Percentiles rank a stretch among this genome's conserved stretches.
Evolutionary conservation across 768 basidiomycete species (phyloP).

Genomic region (Serendipita sp.): DNA sequence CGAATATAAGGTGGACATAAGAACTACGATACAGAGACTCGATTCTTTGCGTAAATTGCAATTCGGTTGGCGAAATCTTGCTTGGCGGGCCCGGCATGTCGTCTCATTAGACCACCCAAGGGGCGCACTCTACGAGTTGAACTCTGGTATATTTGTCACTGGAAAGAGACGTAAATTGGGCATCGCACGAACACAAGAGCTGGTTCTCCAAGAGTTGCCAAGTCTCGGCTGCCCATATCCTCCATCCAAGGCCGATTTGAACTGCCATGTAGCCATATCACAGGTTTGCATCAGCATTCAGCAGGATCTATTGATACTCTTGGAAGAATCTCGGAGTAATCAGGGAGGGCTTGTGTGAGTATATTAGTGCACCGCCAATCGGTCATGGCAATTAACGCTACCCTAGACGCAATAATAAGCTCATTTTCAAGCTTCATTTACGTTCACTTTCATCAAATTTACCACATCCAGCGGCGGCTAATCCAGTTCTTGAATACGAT

Average conservation of each 20-base stretch:
- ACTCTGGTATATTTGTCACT: background rate
- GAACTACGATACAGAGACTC: background rate
- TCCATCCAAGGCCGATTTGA: background rate
- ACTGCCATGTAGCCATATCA: background rate
- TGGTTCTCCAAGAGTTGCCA: background rate
- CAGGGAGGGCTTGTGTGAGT: background rate
- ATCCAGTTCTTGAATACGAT: background rate
- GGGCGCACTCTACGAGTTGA: background rate
- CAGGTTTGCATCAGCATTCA: background rate
- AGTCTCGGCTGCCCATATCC: background rate
- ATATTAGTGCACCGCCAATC: background rate
- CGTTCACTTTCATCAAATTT: background rate
- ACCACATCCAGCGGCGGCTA: background rate
- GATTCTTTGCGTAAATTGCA: background rate
- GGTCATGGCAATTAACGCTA: background rate
- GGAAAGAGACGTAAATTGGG: background rate
- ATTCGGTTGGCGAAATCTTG: background rate
- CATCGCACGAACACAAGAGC: background rate
- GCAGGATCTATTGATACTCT: background rate
- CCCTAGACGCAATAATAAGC: background rate
- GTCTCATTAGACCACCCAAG: background rate
- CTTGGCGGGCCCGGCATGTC: background rate
- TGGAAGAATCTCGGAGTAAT: background rate
- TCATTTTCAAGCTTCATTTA: background rate
- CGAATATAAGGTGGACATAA: background rate